Percentiles rank a stretch among this genome's conserved stretches.
Conservation (phyloP, 106 monocot genomes). For the Acanthochlamys bracteata region DNA sequence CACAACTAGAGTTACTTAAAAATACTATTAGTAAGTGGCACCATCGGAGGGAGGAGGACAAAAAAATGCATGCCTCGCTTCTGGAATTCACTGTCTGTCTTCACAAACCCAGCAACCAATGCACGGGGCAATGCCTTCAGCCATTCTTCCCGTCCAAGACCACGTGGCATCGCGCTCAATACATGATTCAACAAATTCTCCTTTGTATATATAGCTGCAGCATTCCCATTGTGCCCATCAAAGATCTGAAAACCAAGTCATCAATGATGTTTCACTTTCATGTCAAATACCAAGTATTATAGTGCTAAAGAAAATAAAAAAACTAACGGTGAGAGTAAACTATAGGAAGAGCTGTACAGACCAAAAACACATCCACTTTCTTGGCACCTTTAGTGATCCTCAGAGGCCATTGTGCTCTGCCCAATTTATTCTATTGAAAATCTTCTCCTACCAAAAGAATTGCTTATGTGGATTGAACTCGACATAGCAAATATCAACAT, state of each 20-base stretch:
- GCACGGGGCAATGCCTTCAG: conserved; percentile 62
- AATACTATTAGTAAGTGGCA: neutral
- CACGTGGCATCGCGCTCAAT: conserved; percentile 39
- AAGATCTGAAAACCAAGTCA: conserved; percentile 28
- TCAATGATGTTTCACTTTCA: too few species aligned
- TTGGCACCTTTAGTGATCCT: too few species aligned
- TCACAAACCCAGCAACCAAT: conserved; percentile 64
- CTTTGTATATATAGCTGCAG: conserved; percentile 49
- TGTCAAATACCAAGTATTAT: too few species aligned
- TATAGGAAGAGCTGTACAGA: too few species aligned
- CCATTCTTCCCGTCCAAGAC: conserved; percentile 56
- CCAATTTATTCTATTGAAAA: too few species aligned
- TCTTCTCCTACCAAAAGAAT: too few species aligned
- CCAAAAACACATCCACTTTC: too few species aligned
- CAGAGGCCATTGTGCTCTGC: too few species aligned
- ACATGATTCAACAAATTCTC: conserved; percentile 54
- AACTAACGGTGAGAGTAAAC: too few species aligned
- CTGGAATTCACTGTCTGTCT: conserved; percentile 68
- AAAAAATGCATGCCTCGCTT: conserved; percentile 25
- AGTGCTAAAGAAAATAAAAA: too few species aligned
- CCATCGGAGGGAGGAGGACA: neutral
- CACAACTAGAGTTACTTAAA: neutral
- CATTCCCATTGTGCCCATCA: conserved; percentile 68
- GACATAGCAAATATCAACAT: too few species aligned
- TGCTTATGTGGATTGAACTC: too few species aligned